Conservation (phyloP, 1,284 basidiomycete species). For the Apiotrichum siamense region DNA sequence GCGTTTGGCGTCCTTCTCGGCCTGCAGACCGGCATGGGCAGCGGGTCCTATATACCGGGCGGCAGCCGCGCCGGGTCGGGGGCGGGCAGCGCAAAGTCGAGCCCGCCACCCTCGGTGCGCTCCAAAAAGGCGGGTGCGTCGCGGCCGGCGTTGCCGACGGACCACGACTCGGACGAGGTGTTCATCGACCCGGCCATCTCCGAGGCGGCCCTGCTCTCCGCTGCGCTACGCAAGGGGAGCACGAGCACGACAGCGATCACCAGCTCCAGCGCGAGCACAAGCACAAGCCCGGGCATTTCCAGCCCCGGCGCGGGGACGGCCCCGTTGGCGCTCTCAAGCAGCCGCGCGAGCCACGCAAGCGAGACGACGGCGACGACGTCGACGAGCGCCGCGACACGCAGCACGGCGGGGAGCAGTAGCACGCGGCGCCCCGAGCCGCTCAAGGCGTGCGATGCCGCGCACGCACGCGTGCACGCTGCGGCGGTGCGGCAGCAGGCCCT, state of each 20-base stretch:
- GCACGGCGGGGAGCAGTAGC: not conserved
- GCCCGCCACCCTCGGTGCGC: no score
- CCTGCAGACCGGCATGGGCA: no score
- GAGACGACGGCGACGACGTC: not conserved
- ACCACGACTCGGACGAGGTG: not conserved
- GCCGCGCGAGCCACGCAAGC: no score
- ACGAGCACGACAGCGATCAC: not conserved
- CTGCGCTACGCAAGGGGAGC: not conserved
- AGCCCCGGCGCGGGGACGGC: not conserved
- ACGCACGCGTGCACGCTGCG: constrained; percentile 1
- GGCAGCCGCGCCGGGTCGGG: no score
- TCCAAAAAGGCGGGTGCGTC: no score
- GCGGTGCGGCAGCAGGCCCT: no score
- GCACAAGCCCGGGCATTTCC: not conserved
- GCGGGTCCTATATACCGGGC: no score
- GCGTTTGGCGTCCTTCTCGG: no score
- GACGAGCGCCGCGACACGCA: not conserved
- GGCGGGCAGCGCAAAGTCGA: no score
- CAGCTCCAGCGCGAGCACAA: not conserved
- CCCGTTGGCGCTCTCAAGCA: no score
- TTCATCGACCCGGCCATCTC: not conserved
- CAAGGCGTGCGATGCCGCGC: not conserved
- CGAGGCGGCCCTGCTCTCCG: not conserved
- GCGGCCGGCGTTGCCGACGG: not conserved
- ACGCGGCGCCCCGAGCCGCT: constrained; percentile 1